Evolutionary conservation across 345 rosid species (phyloP), one percentile per base, ranked within the genome.

Genomic region (Eucalyptus microcorys): DNA sequence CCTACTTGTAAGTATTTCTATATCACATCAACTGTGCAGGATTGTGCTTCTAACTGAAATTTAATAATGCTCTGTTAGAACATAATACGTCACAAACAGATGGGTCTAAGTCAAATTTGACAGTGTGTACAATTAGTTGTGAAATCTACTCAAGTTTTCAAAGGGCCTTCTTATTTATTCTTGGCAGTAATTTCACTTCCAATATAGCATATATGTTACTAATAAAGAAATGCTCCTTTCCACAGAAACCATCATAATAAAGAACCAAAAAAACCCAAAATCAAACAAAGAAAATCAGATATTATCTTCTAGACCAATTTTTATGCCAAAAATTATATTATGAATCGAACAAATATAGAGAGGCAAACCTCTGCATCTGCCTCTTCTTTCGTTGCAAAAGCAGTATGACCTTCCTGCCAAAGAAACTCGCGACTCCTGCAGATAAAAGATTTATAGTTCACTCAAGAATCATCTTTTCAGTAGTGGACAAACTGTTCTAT

Each of bases 341-440:
- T 1, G n/a, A 52, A 86, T 49, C 45, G 2, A 49, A 21, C 30
- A 86, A 52, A 42, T 52, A 50, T 64, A 15, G 42, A 49, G 84
- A 34, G 47, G 49, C 66, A 71, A 89, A 96, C 99, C 99, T 98
- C 99, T 50, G 92, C 91, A 89, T 97, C 99, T 87, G 99, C 98
- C 92, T 98, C 98, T 87, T 90, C 93, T 90, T 95, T 94, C 26
- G 98, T 91, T 89, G 99, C 98, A 80, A 96, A 98, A 86, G 98
- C 99, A 92, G 99, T 96, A 92, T 98, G 99, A 66, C 99, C 99
- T 94, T 97, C 99, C 93, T 98, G 99, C 99, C 99, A 98, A 49
- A 98, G 98, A 90, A 98, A 98, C 88, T 98, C 99, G 61, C 99
- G 98, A 90, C 98, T 98, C 99, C 98, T 98, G 91, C 91, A 93